Evolutionary conservation across 495 filamentous ascomycete species (phyloP), one percentile per base, ranked within the genome.

Genomic region (Trichoderma parareesei): DNA sequence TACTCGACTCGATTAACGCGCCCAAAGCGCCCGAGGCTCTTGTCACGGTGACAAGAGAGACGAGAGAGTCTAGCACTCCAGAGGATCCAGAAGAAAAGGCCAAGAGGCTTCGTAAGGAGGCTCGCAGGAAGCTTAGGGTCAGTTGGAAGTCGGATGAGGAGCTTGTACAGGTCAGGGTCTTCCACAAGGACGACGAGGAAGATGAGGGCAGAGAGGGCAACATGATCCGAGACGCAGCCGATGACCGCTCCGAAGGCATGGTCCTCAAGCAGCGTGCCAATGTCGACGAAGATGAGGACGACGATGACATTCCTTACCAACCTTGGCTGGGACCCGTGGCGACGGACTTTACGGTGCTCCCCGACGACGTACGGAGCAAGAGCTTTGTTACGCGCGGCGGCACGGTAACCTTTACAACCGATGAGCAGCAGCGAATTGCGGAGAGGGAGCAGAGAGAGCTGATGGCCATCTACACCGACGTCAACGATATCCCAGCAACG

Each of bases 61-160:
- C 77, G 27, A 81, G 86, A 60, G 75, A 77, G 3, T 79, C 67
- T 10, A 67, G 72, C 10, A 67, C 85, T 0, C 84, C 86, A 0
- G 92, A 96, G 76, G 95, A 91, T 0, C 80, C 86, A 35, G 90
- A 92, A 68, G 84, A 95, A 72, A 87, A 82, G 48, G 73, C 78
- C 35, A 90, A 87, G 68, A 85, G 92, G 33, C 77, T 93, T 4
- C 85, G 91, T 41, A 96, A 92, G 68, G 91, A 96, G 71, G 80
- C 83, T 38, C 84, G 91, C 43, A 83, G 90, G 11, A 86, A 84
- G 83, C 61, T 91, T 87, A 63, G 83, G 71, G 67, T 97, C 81
- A 80, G 72, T 0, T 81, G 77, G 67, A 92, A 88, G 71, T 81
- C 87, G 0, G 90, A 90, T 64, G 80, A 87, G 40, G 79, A 81